These are phyloP conservation scores for Fusarium sp. DNA, from an alignment of 2,329 filamentous ascomycete species.

Conservation along the genomic window DNA sequence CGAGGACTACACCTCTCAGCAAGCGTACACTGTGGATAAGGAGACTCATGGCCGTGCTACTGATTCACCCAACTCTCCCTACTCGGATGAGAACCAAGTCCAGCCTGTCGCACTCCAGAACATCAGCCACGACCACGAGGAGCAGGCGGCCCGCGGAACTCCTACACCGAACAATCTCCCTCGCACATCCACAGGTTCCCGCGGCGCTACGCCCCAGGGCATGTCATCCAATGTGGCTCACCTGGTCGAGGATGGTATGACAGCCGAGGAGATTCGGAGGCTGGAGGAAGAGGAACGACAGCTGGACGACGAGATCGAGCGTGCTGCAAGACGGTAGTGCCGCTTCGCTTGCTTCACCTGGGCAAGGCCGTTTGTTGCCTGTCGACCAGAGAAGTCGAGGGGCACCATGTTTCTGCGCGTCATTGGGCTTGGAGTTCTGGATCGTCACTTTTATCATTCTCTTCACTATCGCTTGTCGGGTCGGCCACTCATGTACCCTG, in stretches of 20 bases:
- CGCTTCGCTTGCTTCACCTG: conserved; percentile 7
- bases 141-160: conserved; percentile 2
- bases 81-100: conserved; percentile 54
- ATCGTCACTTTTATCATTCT: conserved; percentile 20
- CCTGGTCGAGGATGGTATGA: conserved; percentile 72
- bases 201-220: conserved; percentile 45
- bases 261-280: conserved; percentile 64
- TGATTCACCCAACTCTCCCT: conserved; percentile 57
- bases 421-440: conserved; percentile 43
- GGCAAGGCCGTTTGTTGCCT: conserved; percentile 8
- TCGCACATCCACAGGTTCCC: conserved; percentile 36
- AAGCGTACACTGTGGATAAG: conserved; percentile 61
- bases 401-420: conserved; percentile 23
- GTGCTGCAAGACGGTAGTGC: conserved; percentile 49
- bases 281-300: conserved; percentile 69
- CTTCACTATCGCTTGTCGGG: conserved; percentile 20
- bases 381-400: conserved; percentile 7
- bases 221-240: conserved; percentile 59
- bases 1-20: conserved; percentile 41
- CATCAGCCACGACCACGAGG: conserved; percentile 5
- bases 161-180: conserved; percentile 18
- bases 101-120: conserved; percentile 43
- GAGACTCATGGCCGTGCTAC: conserved; percentile 53
- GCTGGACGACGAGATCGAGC: conserved; percentile 68
- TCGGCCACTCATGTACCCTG: conserved; percentile 20